Base-by-base conservation (phyloP, 192 early-diverging fungal genomes). In the Coemansia sp. region DNA sequence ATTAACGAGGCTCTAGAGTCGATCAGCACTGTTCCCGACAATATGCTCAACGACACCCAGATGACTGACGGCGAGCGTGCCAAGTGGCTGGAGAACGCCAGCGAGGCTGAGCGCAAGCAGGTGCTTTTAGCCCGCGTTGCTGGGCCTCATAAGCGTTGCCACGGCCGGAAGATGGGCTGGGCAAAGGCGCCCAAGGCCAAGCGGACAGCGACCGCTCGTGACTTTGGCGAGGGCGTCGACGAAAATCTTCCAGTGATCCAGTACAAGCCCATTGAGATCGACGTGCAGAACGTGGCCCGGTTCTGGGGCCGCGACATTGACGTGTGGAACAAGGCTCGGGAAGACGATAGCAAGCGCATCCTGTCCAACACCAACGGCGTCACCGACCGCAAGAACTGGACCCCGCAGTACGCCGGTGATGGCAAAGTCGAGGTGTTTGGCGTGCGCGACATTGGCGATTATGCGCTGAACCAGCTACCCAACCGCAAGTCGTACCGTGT, bases 291-390 rank as follows among this genome's bases (percentile, higher is more conserved):
- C 65, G 88, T 91, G 32, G 87, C 90, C 18, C 86, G 87, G 45
- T 86, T 90, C 58, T 89, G 88, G 88, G 90, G 90, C 38, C 83
- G 89, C 48, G 84, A 89, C 73, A 85, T 90, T 17, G 90, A 91
- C 67, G 75, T 91, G 22, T 91, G 90, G 90, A 86, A 85, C 33
- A 77, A 84, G 8, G 84, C 89, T 12, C 70, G 69, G 22, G 71
- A 71, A 34, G 59, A 72, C 9, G 78, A 78, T 63, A 68, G 69
- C 7, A 69, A 74, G 43, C 70, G 74, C 36, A 68, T 79, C 52
- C 73, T 90, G 8, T 71, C 78, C 7, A 84, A 82, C 12, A 71
- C 78, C 32, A 67, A 38, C 0, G 88, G 87, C 28, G 83, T 84
- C 8, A 87, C 88, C 12, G 86, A 90, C 52, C 70, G 72, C 28